A percentile compares a stretch with the other conserved stretches of the same genome.
Conservation (phyloP, 75 land plant genomes). For the Larix kaempferi region DNA sequence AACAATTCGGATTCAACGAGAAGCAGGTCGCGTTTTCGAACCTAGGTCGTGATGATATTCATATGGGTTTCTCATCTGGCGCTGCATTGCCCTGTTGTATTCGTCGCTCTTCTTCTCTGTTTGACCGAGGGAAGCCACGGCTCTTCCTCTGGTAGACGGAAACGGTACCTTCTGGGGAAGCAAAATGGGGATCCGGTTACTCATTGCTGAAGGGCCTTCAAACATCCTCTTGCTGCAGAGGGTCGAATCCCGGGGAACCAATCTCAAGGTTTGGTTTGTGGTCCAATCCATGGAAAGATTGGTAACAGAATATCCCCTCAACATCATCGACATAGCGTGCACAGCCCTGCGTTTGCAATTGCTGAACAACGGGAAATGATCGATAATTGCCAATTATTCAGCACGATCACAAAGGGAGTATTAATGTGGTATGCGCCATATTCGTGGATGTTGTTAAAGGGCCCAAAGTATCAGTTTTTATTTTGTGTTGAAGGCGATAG, state of each 20-base stretch:
- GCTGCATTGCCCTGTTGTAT: conserved; percentile 80
- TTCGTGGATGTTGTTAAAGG: too few relatives aligned
- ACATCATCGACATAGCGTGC: too few relatives aligned
- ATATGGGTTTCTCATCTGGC: conserved; percentile 84
- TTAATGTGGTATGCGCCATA: too few relatives aligned
- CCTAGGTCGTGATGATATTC: conserved; percentile 91
- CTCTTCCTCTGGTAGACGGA: background rate
- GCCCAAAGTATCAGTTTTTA: too few relatives aligned
- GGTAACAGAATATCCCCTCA: background rate
- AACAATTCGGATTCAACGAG: background rate
- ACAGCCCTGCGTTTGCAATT: too few relatives aligned
- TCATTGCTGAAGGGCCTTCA: background rate
- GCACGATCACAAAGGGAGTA: too few relatives aligned
- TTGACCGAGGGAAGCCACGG: background rate
- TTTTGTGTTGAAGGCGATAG: too few relatives aligned
- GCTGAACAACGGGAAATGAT: too few relatives aligned
- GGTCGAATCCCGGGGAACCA: background rate
- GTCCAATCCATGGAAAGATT: background rate
- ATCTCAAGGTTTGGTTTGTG: background rate
- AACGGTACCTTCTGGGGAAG: background rate
- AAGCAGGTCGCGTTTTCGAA: conserved; percentile 14
- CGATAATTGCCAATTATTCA: too few relatives aligned
- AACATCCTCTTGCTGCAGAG: background rate
- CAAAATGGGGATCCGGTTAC: background rate
- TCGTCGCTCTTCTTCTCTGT: conserved; percentile 43